These are phyloP conservation scores for Solanum virginianum DNA, from an alignment of 257 asterid species.

Conservation along the genomic window DNA sequence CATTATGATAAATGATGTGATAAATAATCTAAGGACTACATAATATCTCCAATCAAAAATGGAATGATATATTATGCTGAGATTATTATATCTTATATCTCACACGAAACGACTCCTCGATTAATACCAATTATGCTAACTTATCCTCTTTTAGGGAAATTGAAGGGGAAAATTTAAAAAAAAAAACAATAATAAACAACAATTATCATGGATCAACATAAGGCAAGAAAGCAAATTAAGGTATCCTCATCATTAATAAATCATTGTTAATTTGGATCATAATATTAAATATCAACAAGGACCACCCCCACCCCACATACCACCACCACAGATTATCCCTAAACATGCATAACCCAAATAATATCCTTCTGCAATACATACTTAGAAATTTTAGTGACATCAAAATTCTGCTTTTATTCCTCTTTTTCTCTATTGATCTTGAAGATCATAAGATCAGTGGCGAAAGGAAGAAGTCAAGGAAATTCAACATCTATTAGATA, in stretches of 20 bases:
- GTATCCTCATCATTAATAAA: neutral
- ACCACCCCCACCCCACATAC: neutral
- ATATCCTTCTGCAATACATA: neutral
- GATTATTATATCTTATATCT: too few species aligned
- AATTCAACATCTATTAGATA: too few species aligned
- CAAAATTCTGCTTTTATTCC: neutral
- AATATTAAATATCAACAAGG: neutral
- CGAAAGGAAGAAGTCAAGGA: neutral
- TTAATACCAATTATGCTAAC: neutral
- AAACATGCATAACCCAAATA: neutral
- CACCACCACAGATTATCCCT: neutral
- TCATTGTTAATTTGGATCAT: neutral
- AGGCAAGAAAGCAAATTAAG: neutral
- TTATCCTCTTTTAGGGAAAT: neutral
- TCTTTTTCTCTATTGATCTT: neutral
- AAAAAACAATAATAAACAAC: neutral
- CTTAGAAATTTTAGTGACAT: neutral
- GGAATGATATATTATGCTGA: too few species aligned
- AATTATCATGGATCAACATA: neutral
- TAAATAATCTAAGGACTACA: too few species aligned
- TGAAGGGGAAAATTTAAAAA: neutral
- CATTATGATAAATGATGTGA: too few species aligned
- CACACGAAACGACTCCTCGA: too few species aligned
- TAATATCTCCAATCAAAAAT: too few species aligned
- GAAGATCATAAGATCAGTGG: neutral